These are phyloP conservation scores for Leptomonas seymouri DNA, from an alignment of 208 protist species.

Conservation along the genomic window DNA sequence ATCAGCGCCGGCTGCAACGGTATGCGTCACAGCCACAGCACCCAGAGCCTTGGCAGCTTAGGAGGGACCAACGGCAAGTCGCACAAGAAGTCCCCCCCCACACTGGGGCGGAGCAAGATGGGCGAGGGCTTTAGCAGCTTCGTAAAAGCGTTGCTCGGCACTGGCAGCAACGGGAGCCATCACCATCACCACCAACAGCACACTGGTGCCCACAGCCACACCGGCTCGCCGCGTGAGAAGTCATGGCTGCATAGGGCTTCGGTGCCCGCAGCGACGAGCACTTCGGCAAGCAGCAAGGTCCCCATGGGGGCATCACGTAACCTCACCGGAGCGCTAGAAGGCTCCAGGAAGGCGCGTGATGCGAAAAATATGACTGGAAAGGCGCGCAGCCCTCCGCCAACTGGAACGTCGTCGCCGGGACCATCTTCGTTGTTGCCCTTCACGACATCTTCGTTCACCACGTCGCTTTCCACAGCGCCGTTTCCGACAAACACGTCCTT, in stretches of 20 bases:
- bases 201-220: conserved; percentile 1
- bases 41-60: conserved; percentile 23
- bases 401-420: not conserved
- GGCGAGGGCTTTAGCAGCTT: conserved; percentile 35
- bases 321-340: not conserved
- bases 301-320: conserved; percentile 5
- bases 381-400: not conserved
- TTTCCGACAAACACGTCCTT: conserved; percentile 18
- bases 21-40: conserved; percentile 22
- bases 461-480: conserved; percentile 23
- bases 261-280: not conserved
- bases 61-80: conserved; percentile 6
- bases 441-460: conserved; percentile 13
- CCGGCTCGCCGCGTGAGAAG: conserved; percentile 6
- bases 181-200: not conserved
- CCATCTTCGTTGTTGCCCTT: conserved; percentile 7
- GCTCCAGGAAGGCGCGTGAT: not conserved
- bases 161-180: conserved; percentile 5
- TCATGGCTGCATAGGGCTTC: not conserved
- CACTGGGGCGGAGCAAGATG: conserved; percentile 17
- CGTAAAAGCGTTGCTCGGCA: conserved; percentile 35
- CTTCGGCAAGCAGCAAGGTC: conserved; percentile 10
- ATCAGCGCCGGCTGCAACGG: not conserved
- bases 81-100: conserved; percentile 20
- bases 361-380: not conserved